phyloP scores from a whole-genome alignment of 306 rosid genomes.

The Lathyrus tuberosus region DNA sequence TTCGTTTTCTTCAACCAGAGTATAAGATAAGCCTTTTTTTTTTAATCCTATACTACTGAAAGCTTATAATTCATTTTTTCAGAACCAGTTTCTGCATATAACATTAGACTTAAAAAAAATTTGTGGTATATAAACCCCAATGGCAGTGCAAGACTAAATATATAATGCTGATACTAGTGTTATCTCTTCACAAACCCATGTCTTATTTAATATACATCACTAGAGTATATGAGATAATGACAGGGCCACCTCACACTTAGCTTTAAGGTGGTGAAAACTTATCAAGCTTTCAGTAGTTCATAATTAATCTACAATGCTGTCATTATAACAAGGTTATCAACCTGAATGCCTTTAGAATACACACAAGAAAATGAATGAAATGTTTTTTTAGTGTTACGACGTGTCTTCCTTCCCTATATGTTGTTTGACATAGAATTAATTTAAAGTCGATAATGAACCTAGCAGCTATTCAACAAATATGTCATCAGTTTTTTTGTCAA shows the following conservation, averaged over 20 bases:
- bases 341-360: background rate
- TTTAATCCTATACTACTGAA: no score
- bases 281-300: background rate
- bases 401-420: slow-evolving; percentile 13
- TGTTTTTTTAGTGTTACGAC: background rate
- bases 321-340: slow-evolving; percentile 25
- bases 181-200: slow-evolving; percentile 25
- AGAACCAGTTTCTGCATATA: background rate
- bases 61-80: slow-evolving; percentile 10
- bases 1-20: background rate
- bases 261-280: background rate
- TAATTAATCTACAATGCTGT: background rate
- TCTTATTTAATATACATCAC: background rate
- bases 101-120: background rate
- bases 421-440: slow-evolving; percentile 28
- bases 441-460: slow-evolving; percentile 7
- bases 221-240: slow-evolving; percentile 1
- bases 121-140: background rate
- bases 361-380: slow-evolving; percentile 2
- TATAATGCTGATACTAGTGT: slow-evolving; percentile 19
- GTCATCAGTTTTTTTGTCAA: slow-evolving; percentile 3
- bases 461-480: slow-evolving; percentile 11
- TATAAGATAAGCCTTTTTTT: no score
- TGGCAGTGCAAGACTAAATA: background rate
- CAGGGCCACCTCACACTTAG: background rate